A percentile compares a stretch with the other conserved stretches of the same genome.
Conservation (phyloP, 495 filamentous ascomycete genomes). For the Aspergillus ellipticus region DNA sequence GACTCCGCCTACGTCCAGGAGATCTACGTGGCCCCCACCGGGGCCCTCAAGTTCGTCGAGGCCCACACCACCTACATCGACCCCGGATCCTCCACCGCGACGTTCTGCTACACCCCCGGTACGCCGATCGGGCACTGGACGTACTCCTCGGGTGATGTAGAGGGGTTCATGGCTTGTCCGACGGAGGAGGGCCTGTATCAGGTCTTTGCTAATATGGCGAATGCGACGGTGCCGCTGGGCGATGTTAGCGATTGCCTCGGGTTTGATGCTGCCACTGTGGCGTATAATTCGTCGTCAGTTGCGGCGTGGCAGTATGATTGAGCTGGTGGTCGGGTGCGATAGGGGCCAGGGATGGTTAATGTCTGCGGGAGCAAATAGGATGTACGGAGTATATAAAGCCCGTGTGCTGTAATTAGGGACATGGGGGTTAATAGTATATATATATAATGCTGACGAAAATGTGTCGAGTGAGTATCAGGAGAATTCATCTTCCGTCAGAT, state of each 20-base stretch:
- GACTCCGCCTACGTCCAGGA: not conserved
- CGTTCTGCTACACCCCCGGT: not conserved
- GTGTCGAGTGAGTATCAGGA: no score
- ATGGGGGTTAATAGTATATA: no score
- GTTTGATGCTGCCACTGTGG: not conserved
- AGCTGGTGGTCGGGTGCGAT: not conserved
- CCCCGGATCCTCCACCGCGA: not conserved
- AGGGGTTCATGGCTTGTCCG: conserved; percentile 1
- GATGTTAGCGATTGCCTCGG: not conserved
- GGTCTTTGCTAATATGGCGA: not conserved
- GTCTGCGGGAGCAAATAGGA: no score
- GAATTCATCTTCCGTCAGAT: no score
- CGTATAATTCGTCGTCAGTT: not conserved
- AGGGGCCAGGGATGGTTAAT: no score
- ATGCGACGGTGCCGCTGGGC: not conserved
- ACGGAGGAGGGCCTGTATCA: not conserved
- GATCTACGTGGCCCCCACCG: not conserved
- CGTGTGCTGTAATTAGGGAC: no score
- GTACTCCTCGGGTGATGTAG: not conserved
- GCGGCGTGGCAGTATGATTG: not conserved
- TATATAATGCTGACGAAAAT: no score
- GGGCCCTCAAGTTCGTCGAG: not conserved
- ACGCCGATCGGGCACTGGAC: not conserved
- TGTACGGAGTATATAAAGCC: no score
- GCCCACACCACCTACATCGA: not conserved